Conservation (phyloP, 441 rosid genomes). For the Rhodomyrtus psidioides region DNA sequence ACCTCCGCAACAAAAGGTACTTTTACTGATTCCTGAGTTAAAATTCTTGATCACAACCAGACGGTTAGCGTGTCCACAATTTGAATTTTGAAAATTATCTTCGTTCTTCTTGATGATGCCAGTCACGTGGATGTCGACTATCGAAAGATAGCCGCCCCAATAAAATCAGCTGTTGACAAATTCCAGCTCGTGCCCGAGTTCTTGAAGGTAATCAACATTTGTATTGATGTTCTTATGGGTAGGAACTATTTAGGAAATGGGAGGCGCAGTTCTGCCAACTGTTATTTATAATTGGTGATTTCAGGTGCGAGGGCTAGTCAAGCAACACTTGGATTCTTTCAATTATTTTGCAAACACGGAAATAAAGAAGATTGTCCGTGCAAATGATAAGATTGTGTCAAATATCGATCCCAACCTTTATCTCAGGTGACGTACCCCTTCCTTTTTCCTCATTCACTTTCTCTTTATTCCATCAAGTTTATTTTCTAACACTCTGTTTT, state of each 20-base stretch:
- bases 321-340: slow-evolving; percentile 87
- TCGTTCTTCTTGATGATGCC: not conserved
- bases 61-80: not conserved
- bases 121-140: slow-evolving; percentile 24
- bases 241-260: not conserved
- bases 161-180: slow-evolving; percentile 61
- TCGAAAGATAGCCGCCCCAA: slow-evolving; percentile 47
- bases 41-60: not conserved
- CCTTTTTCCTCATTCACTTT: not conserved
- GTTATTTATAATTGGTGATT: not conserved
- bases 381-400: slow-evolving; percentile 54
- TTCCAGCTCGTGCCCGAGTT: slow-evolving; percentile 83
- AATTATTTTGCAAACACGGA: slow-evolving; percentile 73
- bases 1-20: not conserved
- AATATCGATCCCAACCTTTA: slow-evolving; percentile 41
- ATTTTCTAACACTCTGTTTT: not conserved
- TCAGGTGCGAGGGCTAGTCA: slow-evolving; percentile 89
- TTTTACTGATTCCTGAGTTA: not conserved
- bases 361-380: slow-evolving; percentile 82
- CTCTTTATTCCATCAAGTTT: not conserved
- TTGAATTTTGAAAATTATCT: not conserved
- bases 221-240: not conserved
- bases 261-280: not conserved
- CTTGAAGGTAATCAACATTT: slow-evolving; percentile 50
- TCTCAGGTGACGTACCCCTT: slow-evolving; percentile 35